A percentile compares a stretch with the other conserved stretches of the same genome.
phyloP scores from a whole-genome alignment of 257 asterid genomes.

The Solanum pennellii region DNA sequence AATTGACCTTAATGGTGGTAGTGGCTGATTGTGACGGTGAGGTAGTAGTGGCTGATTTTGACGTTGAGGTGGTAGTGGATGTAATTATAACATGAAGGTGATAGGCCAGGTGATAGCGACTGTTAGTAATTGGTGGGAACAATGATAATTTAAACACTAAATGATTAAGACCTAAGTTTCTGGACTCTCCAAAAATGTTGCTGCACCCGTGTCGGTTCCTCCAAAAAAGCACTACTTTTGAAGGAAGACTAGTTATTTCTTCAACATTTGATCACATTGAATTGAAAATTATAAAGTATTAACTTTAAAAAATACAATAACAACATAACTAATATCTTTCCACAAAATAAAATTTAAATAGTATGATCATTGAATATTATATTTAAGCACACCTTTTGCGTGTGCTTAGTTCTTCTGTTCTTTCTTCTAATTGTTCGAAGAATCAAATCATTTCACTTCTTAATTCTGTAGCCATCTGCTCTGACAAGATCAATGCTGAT shows the following conservation, averaged over 20 bases:
- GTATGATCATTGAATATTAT: too few species aligned
- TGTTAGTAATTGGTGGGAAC: neutral
- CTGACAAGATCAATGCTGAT: neutral
- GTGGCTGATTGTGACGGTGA: neutral
- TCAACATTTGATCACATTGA: neutral
- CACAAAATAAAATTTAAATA: neutral
- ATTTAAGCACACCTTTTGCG: neutral
- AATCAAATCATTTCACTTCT: neutral
- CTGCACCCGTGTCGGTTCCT: too few species aligned
- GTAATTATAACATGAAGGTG: neutral
- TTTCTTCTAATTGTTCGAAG: neutral
- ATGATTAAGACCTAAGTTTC: neutral
- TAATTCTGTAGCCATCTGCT: constrained; percentile 12
- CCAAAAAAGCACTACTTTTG: too few species aligned
- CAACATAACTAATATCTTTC: neutral
- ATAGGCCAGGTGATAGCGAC: neutral
- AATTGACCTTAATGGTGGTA: neutral
- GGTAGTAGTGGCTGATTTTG: neutral
- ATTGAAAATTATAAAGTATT: neutral
- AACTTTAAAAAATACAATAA: neutral
- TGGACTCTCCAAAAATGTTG: too few species aligned
- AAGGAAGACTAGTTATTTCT: neutral
- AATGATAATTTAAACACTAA: too few species aligned
- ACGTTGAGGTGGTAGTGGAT: neutral
- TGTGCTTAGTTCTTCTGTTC: neutral